A percentile compares a stretch with the other conserved stretches of the same genome.
Conservation (phyloP, 2,329 filamentous ascomycete species). For the Aspergillus piperis region DNA sequence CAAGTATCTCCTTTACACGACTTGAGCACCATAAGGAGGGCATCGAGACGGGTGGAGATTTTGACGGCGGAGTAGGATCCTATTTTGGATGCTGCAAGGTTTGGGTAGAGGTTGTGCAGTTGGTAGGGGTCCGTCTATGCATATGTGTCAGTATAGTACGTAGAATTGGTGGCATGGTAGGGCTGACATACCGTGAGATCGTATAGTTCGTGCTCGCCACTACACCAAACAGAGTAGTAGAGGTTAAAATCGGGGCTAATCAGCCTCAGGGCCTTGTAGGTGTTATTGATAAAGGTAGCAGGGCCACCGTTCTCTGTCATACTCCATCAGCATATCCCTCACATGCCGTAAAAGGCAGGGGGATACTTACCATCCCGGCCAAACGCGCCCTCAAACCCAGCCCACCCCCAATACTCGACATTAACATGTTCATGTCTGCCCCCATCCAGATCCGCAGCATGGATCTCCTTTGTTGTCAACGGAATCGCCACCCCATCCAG, state of each 20-base stretch:
- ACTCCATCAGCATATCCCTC: background rate
- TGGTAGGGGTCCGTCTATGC: conserved; percentile 8
- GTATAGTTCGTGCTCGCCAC: conserved; percentile 67
- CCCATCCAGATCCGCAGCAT: conserved; percentile 18
- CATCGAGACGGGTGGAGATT: conserved; percentile 33
- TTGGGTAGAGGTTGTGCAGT: conserved; percentile 4
- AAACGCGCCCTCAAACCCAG: conserved; percentile 8
- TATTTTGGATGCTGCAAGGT: background rate
- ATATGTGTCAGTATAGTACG: background rate
- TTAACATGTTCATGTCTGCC: conserved; percentile 53
- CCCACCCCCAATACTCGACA: conserved; percentile 59
- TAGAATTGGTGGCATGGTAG: background rate
- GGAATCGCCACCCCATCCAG: conserved; percentile 60
- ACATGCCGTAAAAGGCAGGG: background rate
- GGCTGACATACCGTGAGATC: conserved; percentile 53
- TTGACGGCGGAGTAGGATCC: conserved; percentile 7
- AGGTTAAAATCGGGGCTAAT: conserved; percentile 58
- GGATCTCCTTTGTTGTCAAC: conserved; percentile 25
- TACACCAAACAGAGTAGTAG: conserved; percentile 71
- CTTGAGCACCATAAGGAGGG: conserved; percentile 41
- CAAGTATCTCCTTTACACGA: conserved; percentile 39
- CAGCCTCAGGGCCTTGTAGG: conserved; percentile 63
- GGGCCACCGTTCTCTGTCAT: background rate
- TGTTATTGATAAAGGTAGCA: conserved; percentile 46
- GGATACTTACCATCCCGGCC: conserved; percentile 16